Percentiles rank a stretch among this genome's conserved stretches.
Conservation (phyloP, 345 rosid genomes). For the Isatis tinctoria region DNA sequence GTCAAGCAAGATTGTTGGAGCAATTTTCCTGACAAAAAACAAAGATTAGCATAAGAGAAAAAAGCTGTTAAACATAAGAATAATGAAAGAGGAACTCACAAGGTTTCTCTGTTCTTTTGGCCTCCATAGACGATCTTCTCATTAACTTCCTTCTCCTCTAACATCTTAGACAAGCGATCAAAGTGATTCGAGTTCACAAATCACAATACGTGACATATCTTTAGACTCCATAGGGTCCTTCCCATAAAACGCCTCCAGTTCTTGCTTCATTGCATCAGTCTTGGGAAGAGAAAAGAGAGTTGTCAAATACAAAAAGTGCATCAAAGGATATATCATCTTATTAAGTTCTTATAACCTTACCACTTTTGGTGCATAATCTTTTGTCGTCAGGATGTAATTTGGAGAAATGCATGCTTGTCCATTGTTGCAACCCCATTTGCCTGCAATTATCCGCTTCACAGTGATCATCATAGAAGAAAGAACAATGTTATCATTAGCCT, state of each 20-base stretch:
- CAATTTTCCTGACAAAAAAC: conserved; percentile 52
- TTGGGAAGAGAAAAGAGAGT: conserved; percentile 29
- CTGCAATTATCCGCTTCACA: conserved; percentile 66
- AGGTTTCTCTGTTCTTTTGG: conserved; percentile 53
- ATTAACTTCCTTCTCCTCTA: conserved; percentile 87
- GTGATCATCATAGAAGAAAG: conserved; percentile 52
- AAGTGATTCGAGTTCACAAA: conserved; percentile 86
- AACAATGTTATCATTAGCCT: conserved; percentile 2
- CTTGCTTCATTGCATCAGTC: conserved; percentile 61
- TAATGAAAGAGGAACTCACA: conserved; percentile 48
- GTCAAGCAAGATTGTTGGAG: conserved; percentile 88
- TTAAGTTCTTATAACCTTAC: conserved; percentile 48
- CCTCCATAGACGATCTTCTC: conserved; percentile 80
- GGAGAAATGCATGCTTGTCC: conserved; percentile 95
- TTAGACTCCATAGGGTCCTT: conserved; percentile 71
- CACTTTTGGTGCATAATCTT: conserved; percentile 63
- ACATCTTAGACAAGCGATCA: conserved; percentile 58
- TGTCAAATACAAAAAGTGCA: conserved; percentile 5
- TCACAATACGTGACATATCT: conserved; percentile 80
- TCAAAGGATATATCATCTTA: conserved; percentile 1
- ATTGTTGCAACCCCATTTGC: conserved; percentile 91
- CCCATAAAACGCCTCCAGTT: conserved; percentile 71
- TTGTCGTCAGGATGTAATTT: conserved; percentile 76
- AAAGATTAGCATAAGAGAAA: neutral
- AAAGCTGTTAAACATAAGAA: neutral